These are phyloP conservation scores for Pichia exigua DNA, from an alignment of 805 yeast genomes.

Conservation along the genomic window DNA sequence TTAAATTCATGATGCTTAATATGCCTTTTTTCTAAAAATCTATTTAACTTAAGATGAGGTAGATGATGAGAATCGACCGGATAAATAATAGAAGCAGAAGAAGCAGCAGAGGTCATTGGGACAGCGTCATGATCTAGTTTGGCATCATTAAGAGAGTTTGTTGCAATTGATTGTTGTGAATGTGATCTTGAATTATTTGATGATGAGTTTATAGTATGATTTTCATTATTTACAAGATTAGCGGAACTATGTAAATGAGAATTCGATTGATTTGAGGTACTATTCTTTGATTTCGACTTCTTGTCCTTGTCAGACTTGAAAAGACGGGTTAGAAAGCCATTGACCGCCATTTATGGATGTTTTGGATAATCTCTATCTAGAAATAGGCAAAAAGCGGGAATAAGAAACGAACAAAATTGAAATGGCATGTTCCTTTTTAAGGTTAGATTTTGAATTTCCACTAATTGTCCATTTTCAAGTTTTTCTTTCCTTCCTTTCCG, in stretches of 20 bases:
- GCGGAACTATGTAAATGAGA: not conserved
- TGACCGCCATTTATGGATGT: constrained; percentile 1
- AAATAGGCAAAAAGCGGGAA: not conserved
- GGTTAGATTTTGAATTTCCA: not conserved
- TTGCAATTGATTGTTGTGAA: not conserved
- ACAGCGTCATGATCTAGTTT: not conserved
- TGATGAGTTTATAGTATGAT: not conserved
- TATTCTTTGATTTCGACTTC: not conserved
- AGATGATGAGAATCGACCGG: constrained; percentile 11
- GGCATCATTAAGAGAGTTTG: not conserved
- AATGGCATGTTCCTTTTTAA: not conserved
- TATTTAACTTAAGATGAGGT: constrained; percentile 11
- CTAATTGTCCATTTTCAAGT: too few species aligned
- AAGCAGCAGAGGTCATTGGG: not conserved
- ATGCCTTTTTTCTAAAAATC: constrained; percentile 13
- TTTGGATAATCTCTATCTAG: not conserved
- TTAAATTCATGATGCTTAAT: constrained; percentile 1
- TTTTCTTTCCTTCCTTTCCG: not conserved
- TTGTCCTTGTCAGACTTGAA: constrained; percentile 6
- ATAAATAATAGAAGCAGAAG: constrained; percentile 5
- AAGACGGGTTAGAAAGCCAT: constrained; percentile 1
- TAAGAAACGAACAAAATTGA: not conserved
- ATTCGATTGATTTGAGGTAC: not conserved
- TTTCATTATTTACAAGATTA: not conserved
- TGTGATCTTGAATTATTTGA: not conserved